Evolutionary conservation across 768 basidiomycete species (phyloP), one percentile per base, ranked within the genome.

Genomic region (Mycena indigotica): DNA sequence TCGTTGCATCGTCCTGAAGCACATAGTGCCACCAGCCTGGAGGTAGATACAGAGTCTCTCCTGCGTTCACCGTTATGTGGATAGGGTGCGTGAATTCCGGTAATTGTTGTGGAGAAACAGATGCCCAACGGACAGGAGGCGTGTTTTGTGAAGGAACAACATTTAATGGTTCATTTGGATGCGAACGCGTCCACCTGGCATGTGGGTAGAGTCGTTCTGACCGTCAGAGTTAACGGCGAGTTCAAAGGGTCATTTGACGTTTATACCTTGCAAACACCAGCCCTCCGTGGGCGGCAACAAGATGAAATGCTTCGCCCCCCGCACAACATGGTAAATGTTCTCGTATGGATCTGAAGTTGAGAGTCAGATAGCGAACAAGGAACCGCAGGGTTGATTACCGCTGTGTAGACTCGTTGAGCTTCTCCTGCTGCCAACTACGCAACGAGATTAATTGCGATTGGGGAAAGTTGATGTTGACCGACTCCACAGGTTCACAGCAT

Each of bases 21-120:
- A 96, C 93, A 66, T 91, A 83, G 69, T 96, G 95, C 88, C 89
- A 96, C 95, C 95, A 97, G 0, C 92, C 88, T 4, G 88, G 83
- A n/a, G 95, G 95, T 19, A 97, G 83, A 71, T 93, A 96, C 19
- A 97, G 73, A 1, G 88, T 86, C 62, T 95, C 89, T 3, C 95
- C 94, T 5, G 84, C 81, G 3, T 73, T 60, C 5, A 97, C 67
- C 1, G 83, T 84, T 24, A 95, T 79, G 13, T 78, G 73, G 29
- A 95, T 80, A 1, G 93, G 88, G 49, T 82, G 80, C 0, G 88
- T 80, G 40, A 88, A 72, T 16, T 71, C 69, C 8, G 69, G 75
- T 19, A 78, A 76, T 40, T 71, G 65, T 56, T 79, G 74, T 6
- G 89, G 91, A 60, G 91, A 78, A 16, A 66, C 59, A 2, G 93